A percentile compares a stretch with the other conserved stretches of the same genome.
These are phyloP conservation scores for Lasiosphaeria ovina DNA, from an alignment of 495 filamentous ascomycete genomes.

Conservation along the genomic window DNA sequence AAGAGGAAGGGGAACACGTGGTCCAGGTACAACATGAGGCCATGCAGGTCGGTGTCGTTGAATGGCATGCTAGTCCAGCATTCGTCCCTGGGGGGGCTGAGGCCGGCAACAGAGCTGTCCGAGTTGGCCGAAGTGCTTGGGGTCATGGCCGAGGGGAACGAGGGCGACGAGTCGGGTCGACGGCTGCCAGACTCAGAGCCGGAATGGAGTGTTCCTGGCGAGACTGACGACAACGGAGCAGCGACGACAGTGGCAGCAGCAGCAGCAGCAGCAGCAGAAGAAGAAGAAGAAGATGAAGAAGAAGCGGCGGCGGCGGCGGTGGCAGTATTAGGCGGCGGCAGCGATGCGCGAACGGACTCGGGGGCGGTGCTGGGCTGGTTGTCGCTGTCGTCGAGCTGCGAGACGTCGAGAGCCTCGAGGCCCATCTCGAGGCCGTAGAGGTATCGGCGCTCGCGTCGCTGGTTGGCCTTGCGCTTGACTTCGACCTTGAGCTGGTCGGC, in stretches of 20 bases:
- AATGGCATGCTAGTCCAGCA: not conserved
- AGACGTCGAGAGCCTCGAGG: conserved; percentile 37
- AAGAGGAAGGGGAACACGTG: conserved; percentile 53
- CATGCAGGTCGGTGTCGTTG: conserved; percentile 25
- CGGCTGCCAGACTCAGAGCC: not conserved
- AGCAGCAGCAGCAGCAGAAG: not conserved
- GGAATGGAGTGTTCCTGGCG: not conserved
- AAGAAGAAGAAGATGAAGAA: not conserved
- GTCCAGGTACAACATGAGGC: conserved; percentile 52
- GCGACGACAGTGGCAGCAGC: not conserved
- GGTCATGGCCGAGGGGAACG: not conserved
- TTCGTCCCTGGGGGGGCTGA: not conserved
- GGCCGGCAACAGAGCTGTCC: not conserved
- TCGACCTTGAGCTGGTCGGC: conserved; percentile 49
- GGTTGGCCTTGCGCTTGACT: conserved; percentile 47
- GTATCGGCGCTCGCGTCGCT: conserved; percentile 37
- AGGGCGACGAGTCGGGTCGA: conserved; percentile 4
- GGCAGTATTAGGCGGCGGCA: not conserved
- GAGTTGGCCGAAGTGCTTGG: not conserved
- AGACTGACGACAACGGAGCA: not conserved
- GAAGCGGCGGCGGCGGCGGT: no score
- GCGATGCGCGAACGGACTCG: not conserved
- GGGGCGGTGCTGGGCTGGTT: not conserved
- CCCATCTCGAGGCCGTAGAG: conserved; percentile 33
- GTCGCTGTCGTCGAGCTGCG: conserved; percentile 1